Conservation (phyloP, 805 yeast genomes). For the Pichia paraexigua region DNA sequence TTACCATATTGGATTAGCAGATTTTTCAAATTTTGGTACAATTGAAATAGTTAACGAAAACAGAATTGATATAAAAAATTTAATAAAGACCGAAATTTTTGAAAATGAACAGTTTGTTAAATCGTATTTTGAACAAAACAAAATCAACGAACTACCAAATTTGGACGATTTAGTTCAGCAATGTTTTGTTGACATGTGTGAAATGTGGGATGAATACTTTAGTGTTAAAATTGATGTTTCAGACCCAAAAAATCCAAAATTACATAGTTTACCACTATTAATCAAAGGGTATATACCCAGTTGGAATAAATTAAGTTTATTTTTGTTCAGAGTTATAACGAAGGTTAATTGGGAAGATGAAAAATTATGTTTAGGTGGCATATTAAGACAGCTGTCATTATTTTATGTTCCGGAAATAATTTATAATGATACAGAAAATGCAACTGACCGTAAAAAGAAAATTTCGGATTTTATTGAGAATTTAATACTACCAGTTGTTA, state of each 20-base stretch:
- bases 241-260: conserved; percentile 27
- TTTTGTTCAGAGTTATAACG: conserved; percentile 54
- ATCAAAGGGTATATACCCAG: conserved; percentile 58
- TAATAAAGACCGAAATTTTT: conserved; percentile 32
- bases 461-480: conserved; percentile 41
- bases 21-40: conserved; percentile 75
- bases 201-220: conserved; percentile 81
- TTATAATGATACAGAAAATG: conserved; percentile 19
- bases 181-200: conserved; percentile 40
- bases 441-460: conserved; percentile 22
- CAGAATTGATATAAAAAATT: conserved; percentile 26
- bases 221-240: conserved; percentile 35
- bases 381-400: conserved; percentile 61
- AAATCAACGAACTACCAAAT: conserved; percentile 7
- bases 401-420: conserved; percentile 39
- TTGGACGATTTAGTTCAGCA: conserved; percentile 10
- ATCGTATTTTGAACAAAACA: background rate
- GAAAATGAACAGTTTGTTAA: conserved; percentile 13
- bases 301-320: conserved; percentile 53
- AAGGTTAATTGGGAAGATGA: conserved; percentile 63
- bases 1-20: conserved; percentile 71
- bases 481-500: conserved; percentile 56
- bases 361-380: conserved; percentile 53
- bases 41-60: conserved; percentile 30
- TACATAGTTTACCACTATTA: conserved; percentile 60